These are phyloP conservation scores for Chimonanthus salicifolius DNA, from an alignment of 164 flowering plant genomes.

Conservation along the genomic window DNA sequence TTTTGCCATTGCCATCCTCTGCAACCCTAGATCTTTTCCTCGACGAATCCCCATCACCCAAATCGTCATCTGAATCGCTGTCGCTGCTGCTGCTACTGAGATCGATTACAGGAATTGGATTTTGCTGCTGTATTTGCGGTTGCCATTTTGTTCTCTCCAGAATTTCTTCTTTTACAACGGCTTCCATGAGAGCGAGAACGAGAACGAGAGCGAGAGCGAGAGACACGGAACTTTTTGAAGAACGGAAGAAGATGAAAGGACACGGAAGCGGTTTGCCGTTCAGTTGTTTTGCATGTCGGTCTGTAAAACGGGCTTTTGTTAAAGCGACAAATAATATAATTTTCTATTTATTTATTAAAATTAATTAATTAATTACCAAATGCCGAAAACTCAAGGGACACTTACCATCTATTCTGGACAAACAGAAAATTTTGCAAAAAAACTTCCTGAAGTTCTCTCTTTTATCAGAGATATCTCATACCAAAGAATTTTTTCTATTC, in stretches of 20 bases:
- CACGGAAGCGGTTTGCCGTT: too few species aligned
- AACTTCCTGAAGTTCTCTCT: too few species aligned
- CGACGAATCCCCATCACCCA: neutral
- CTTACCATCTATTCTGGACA: too few species aligned
- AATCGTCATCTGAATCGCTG: conserved; percentile 10
- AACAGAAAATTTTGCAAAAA: too few species aligned
- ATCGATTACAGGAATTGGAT: conserved; percentile 12
- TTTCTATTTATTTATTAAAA: too few species aligned
- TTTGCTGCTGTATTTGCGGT: neutral
- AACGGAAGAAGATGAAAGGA: neutral
- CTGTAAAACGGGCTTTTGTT: too few species aligned
- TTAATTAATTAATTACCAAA: too few species aligned
- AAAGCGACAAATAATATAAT: too few species aligned
- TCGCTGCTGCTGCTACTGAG: conserved; percentile 12
- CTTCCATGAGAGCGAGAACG: conserved; percentile 7
- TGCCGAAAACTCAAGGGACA: too few species aligned
- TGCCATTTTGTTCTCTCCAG: neutral
- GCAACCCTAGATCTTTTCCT: conserved; percentile 11
- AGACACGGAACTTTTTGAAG: neutral
- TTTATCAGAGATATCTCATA: too few species aligned
- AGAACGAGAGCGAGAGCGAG: conserved; percentile 5
- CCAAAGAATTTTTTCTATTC: too few species aligned
- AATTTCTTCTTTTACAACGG: conserved; percentile 10
- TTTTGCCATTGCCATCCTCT: neutral
- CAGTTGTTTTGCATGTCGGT: too few species aligned